phyloP scores from a whole-genome alignment of 1,139 yeast genomes.

The Yamadazyma trypodendri region DNA sequence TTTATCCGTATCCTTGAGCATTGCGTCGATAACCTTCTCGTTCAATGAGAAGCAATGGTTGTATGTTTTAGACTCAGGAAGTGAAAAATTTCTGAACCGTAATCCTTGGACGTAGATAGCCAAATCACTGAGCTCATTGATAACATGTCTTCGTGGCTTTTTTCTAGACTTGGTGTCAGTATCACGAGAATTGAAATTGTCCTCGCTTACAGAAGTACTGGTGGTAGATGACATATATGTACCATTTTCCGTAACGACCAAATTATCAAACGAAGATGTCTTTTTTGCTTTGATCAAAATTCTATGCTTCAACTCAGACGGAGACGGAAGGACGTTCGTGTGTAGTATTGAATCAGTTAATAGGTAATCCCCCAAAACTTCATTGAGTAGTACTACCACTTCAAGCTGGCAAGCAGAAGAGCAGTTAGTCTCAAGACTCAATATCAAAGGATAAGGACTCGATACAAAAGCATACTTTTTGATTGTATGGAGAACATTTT shows the following conservation, averaged over 20 bases:
- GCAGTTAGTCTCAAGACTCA: constrained; percentile 89
- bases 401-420: constrained; percentile 59
- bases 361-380: constrained; percentile 59
- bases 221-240: constrained; percentile 28
- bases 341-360: constrained; percentile 42
- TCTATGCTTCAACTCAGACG: constrained; percentile 63
- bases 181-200: constrained; percentile 17
- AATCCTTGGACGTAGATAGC: constrained; percentile 72
- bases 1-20: constrained; percentile 62
- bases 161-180: constrained; percentile 17
- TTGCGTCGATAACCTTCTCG: constrained; percentile 63
- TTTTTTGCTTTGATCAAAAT: constrained; percentile 77
- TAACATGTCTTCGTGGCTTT: constrained; percentile 25
- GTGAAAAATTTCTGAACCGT: constrained; percentile 76
- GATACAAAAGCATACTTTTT: constrained; percentile 82
- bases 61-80: constrained; percentile 78
- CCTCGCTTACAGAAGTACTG: constrained; percentile 52
- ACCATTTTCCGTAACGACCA: constrained; percentile 24
- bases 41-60: constrained; percentile 87
- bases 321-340: constrained; percentile 58
- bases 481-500: constrained; percentile 69
- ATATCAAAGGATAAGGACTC: constrained; percentile 78
- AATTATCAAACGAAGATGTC: constrained; percentile 30
- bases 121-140: constrained; percentile 55
- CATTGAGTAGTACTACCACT: constrained; percentile 51